Base-by-base conservation (phyloP, 129 eudicot species). In the Arctium minus region DNA sequence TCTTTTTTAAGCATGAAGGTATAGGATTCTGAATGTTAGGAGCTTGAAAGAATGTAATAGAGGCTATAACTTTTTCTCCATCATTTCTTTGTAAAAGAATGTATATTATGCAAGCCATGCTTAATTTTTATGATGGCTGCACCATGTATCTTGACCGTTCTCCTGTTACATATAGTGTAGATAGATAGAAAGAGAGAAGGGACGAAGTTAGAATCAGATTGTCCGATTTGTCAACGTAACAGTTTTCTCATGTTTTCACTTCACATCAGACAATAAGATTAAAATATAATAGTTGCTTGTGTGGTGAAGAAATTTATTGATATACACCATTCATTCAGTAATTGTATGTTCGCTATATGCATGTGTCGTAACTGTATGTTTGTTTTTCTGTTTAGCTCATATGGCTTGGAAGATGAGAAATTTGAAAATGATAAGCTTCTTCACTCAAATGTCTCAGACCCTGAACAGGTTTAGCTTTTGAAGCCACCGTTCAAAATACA, bases 351-450 rank as follows among this genome's bases (percentile, higher is more conserved):
- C 29, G 64, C 70, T 79, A 27, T 80, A 50, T 80, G 33, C 56
- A 39, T 42, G 80, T 64, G 39, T 8, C 68, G 38, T 44, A 50
- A 77, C 84, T n/a, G 53, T 60, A 37, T 73, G 70, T 32, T 56
- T 31, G 18, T 30, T 36, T 69, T 75, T 85, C 12, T 75, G 18
- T 79, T 76, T 87, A 94, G 97, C 88, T 87, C 95, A 46, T 92
- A 88, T 85, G 76, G 78, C 46, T 85, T 94, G 84, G 90, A 86
- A 36, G 97, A 94, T 42, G 86, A 81, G 86, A 90, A 84, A 74
- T 86, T 77, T 78, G 95, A 86, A 84, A 85, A 92, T 74, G 97
- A 81, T 50, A 62, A 90, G 86, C 89, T 88, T 85, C 85, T 87
- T 78, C 92, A 86, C 3, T 87, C 86, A 79, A 92, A 92, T 85